A percentile compares a stretch with the other conserved stretches of the same genome.
Evolutionary conservation across 1,284 basidiomycete species (phyloP).

Genomic region (Dichomitus squalens): DNA sequence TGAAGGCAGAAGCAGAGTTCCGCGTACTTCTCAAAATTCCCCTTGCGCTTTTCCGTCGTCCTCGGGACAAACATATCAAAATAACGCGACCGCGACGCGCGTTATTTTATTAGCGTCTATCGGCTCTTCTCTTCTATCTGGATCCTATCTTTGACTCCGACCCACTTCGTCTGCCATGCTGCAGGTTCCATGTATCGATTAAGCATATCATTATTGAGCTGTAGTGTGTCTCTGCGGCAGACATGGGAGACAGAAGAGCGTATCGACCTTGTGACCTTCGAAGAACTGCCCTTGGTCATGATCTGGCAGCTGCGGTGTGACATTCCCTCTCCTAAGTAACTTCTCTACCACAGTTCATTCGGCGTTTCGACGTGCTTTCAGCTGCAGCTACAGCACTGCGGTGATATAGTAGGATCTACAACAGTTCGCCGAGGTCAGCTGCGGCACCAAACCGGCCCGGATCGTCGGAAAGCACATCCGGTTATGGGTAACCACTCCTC

Average conservation of each 20-base stretch:
- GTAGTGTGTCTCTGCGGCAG: background rate
- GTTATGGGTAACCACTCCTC: background rate
- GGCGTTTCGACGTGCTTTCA: no score
- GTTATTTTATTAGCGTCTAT: background rate
- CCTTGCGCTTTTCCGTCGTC: constrained; percentile 12
- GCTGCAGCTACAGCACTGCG: background rate
- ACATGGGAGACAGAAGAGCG: background rate
- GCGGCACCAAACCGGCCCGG: background rate
- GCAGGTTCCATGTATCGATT: background rate
- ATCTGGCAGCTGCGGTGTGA: background rate
- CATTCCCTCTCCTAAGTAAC: no score
- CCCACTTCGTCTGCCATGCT: background rate
- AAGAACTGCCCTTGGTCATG: background rate
- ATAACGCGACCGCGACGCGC: constrained; percentile 25
- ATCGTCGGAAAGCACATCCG: background rate
- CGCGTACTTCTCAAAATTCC: constrained; percentile 21
- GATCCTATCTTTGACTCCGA: background rate
- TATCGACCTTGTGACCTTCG: background rate
- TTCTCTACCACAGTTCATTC: background rate
- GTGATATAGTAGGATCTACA: no score
- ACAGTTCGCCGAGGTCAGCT: background rate
- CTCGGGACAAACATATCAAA: constrained; percentile 17
- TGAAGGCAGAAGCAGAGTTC: constrained; percentile 25
- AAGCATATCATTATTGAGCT: background rate
- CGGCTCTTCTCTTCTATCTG: background rate